Base-by-base conservation (phyloP, 2,329 filamentous ascomycete species). In the Oidium heveae region DNA sequence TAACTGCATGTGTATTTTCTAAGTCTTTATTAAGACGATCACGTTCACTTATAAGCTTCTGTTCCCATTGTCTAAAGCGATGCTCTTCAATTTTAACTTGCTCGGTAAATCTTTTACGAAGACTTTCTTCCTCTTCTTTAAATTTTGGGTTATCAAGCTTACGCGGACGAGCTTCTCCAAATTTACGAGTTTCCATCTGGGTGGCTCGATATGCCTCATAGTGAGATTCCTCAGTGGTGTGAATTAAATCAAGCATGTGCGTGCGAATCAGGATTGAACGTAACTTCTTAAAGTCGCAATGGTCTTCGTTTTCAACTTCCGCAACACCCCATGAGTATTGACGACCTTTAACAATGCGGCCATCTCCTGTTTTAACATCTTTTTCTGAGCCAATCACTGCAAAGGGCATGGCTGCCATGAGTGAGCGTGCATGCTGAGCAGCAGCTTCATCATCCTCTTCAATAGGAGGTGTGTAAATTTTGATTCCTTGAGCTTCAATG, bases 81-180 rank as follows among this genome's bases (percentile, higher is more conserved):
- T 94, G 87, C 74, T 98, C 91, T 75, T 98, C 93, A 66, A 98
- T 85, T 85, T 98, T 98, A 75, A 98, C 91, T 71, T 98, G 91
- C 74, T 98, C 91, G 63, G 91, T 98, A 73, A 98, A 98, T 63
- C 93, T 81, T 81, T 98, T 98, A 72, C 91, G 82, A 61, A 98
- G 80, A 58, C 86, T 85, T 76, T 98, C 91, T 68, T 98, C 91
- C 72, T 98, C 91, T 70, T 98, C 91, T 80, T 98, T 98, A 79
- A 96, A 98, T 76, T 98, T 98, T 72, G 91, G 91, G 76, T 98
- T 98, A 74, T 98, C 91, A 64, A 98, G 76, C 79, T 98, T 98
- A 71, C 89, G 79, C 63, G 91, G 91, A 62, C 89, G 82, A 57
- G 88, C 89, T 74, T 98, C 93, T 71, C 91, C 91, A 64, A 98